Percentiles rank a stretch among this genome's conserved stretches.
phyloP scores from a whole-genome alignment of 1,284 basidiomycete genomes.

The Cryptococcus hybrid region DNA sequence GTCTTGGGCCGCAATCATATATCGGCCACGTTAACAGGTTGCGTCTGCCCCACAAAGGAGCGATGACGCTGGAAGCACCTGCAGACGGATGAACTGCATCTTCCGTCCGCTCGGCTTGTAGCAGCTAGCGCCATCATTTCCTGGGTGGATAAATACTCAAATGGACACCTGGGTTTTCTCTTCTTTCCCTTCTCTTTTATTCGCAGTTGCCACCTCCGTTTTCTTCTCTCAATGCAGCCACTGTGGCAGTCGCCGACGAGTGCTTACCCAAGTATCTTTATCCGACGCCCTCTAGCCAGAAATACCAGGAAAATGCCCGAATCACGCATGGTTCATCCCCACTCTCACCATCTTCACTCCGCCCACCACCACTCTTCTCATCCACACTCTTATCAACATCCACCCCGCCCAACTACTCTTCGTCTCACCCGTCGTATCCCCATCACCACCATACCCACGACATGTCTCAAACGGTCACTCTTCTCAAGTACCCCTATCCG shows the following conservation, averaged over 20 bases:
- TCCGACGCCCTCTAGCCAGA: not conserved
- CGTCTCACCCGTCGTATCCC: conserved; percentile 11
- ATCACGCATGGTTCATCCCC: conserved; percentile 9
- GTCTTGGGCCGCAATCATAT: too few relatives aligned
- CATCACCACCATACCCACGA: conserved; percentile 20
- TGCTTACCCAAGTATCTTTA: not conserved
- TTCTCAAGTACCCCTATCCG: conserved; percentile 13
- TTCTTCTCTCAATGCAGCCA: not conserved
- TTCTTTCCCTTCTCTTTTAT: not conserved
- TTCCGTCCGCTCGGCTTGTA: too few relatives aligned
- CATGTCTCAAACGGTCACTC: conserved; percentile 31
- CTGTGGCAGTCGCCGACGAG: not conserved
- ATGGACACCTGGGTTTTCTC: not conserved
- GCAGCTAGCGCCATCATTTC: too few relatives aligned
- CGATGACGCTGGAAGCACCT: too few relatives aligned
- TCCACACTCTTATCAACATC: conserved; percentile 4
- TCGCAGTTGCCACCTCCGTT: not conserved
- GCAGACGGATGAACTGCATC: too few relatives aligned
- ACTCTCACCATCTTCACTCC: conserved; percentile 8
- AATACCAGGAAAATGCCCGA: conserved; percentile 9
- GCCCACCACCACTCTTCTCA: conserved; percentile 11
- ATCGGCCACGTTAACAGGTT: too few relatives aligned
- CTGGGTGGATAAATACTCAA: too few relatives aligned
- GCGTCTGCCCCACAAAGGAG: too few relatives aligned
- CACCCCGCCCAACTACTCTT: conserved; percentile 8